Evolutionary conservation across 768 basidiomycete species (phyloP).

Genomic region (Collybiopsis confluens): DNA sequence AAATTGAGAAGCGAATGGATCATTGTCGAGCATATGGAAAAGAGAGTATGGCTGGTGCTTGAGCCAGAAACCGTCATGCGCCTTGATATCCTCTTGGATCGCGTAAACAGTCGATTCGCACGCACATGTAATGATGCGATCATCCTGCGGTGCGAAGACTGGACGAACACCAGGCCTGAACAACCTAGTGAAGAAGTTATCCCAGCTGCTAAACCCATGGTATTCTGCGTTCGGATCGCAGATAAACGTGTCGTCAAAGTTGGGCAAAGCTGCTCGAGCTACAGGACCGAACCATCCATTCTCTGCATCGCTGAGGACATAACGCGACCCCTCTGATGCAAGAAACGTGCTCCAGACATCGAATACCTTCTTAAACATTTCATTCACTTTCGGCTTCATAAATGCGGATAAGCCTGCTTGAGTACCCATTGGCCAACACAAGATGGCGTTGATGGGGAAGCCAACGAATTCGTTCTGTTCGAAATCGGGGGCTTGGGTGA

Average conservation of each 20-base stretch:
- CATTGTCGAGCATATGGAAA: conserved; percentile 36
- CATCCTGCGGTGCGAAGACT: conserved; percentile 16
- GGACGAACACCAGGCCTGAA: conserved; percentile 33
- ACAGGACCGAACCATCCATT: conserved; percentile 3
- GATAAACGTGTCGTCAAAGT: conserved; percentile 16
- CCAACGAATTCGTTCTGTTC: not conserved
- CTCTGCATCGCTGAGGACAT: not conserved
- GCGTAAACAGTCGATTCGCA: conserved; percentile 42
- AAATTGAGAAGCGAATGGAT: conserved; percentile 30
- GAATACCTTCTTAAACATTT: not conserved
- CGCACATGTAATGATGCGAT: conserved; percentile 32
- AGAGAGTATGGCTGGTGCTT: conserved; percentile 49
- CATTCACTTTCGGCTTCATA: not conserved
- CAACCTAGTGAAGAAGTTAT: conserved; percentile 39
- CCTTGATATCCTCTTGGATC: conserved; percentile 26
- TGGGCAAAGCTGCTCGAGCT: not conserved
- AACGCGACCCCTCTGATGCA: not conserved
- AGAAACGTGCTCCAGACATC: not conserved
- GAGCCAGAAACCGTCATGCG: conserved; percentile 41
- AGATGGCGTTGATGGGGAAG: not conserved
- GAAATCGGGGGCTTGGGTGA: not conserved
- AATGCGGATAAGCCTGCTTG: not conserved
- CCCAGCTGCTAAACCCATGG: conserved; percentile 34
- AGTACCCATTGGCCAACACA: not conserved
- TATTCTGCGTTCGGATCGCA: conserved; percentile 25